Conservation (phyloP, 2,329 filamentous ascomycete genomes). For the Cladophialophora psammophila region DNA sequence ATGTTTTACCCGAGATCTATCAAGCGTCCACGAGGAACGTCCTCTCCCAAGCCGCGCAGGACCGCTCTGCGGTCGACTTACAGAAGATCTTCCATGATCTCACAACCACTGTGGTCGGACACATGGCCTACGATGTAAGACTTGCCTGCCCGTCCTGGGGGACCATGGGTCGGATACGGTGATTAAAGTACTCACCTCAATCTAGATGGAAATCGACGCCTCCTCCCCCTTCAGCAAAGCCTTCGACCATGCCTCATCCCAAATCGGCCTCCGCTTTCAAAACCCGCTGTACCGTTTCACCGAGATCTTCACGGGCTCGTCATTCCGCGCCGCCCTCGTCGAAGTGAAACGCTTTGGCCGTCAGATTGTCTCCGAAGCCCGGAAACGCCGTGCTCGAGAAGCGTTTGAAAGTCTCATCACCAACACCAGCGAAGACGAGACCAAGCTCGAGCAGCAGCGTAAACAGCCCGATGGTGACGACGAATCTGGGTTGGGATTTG, state of each 20-base stretch:
- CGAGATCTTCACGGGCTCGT: conserved; percentile 60
- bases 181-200: neutral
- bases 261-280: conserved; percentile 68
- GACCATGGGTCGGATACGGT: neutral
- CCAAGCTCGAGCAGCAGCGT: conserved; percentile 4
- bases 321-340: conserved; percentile 59
- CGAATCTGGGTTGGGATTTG: conserved; percentile 46
- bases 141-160: neutral
- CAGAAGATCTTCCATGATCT: conserved; percentile 69
- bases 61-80: conserved; percentile 57
- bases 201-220: conserved; percentile 69
- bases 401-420: conserved; percentile 30
- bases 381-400: conserved; percentile 45
- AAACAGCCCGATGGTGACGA: conserved; percentile 26
- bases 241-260: conserved; percentile 69
- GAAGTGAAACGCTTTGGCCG: conserved; percentile 64
- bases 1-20: conserved; percentile 64
- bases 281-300: conserved; percentile 70
- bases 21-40: conserved; percentile 48
- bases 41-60: conserved; percentile 47
- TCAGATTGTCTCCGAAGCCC: conserved; percentile 64
- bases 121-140: conserved; percentile 68
- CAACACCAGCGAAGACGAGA: conserved; percentile 22
- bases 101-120: conserved; percentile 71
- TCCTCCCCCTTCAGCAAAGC: conserved; percentile 66